A percentile compares a stretch with the other conserved stretches of the same genome.
These are phyloP conservation scores for Psilocybe tampanensis DNA, from an alignment of 768 basidiomycete genomes.

Conservation along the genomic window DNA sequence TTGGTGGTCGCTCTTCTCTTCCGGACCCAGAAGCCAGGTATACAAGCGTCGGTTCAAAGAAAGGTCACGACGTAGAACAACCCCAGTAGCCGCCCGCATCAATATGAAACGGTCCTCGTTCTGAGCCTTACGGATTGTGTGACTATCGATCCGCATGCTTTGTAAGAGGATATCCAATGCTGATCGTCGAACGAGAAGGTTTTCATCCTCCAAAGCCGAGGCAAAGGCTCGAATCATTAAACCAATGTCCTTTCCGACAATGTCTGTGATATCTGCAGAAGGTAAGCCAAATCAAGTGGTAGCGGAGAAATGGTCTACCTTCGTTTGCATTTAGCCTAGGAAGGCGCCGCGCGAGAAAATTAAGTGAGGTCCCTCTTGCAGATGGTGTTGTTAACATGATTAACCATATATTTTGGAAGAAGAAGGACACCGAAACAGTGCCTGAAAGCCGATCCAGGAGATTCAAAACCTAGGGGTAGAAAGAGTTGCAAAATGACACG, in stretches of 20 bases:
- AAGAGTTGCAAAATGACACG: background rate
- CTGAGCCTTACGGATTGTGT: constrained; percentile 68
- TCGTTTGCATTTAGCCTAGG: constrained; percentile 71
- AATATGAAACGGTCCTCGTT: constrained; percentile 78
- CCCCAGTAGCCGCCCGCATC: constrained; percentile 83
- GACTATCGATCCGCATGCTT: constrained; percentile 73
- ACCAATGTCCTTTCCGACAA: constrained; percentile 86
- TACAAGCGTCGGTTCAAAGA: constrained; percentile 92
- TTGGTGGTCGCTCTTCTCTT: constrained; percentile 78
- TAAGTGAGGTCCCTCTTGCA: constrained; percentile 83
- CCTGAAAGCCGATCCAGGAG: constrained; percentile 83
- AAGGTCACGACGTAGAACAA: constrained; percentile 90
- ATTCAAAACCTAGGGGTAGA: constrained; percentile 61
- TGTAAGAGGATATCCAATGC: constrained; percentile 85
- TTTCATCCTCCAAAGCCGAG: constrained; percentile 90
- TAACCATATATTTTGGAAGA: constrained; percentile 95
- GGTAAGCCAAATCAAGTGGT: background rate
- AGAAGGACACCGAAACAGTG: constrained; percentile 85
- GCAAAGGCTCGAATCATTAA: constrained; percentile 94
- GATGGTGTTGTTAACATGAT: constrained; percentile 88
- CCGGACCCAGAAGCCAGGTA: constrained; percentile 88
- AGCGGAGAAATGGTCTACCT: constrained; percentile 42
- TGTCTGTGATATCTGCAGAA: constrained; percentile 58
- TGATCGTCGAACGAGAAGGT: constrained; percentile 84
- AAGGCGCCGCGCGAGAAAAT: constrained; percentile 81